Base-by-base conservation (phyloP, 768 basidiomycete genomes). In the Termitomyces bulborhizus region DNA sequence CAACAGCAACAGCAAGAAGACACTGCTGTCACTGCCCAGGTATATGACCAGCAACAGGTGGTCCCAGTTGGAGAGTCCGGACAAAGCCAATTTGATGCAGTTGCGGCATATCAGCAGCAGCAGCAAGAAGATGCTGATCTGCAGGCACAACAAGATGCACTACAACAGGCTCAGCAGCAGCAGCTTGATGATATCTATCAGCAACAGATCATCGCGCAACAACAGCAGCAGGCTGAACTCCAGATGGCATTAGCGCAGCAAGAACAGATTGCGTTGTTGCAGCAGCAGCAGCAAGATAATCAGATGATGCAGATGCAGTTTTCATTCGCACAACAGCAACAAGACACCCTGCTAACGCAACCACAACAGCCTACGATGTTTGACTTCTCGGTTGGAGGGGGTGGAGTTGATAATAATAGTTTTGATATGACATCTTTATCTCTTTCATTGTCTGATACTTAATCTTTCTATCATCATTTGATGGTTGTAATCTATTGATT, bases 121-220 rank as follows among this genome's bases (percentile, higher is more conserved):
- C 29, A 31, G 8, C 21, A 43, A 43, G 2, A 43, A 26, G 12
- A 15, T 26, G 5, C 32, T 21, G 47, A 5, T 21, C 7, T 49
- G 18, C 57, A 59, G 24, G 47, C 51, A 6, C 56, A 56, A 16
- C 58, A 62, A 44, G 40, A 55, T n/a, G 51, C 44, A 4, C 50
- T 50, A 4, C 48, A 50, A 24, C 54, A 55, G 21, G n/a, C 12
- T 16, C 56, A 62, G 54, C 56, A 62, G 32, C 58, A 65, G 45
- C 58, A 61, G 34, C 41, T 40, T 29, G 41, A 57, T 31, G 49
- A 39, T 7, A 48, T 54, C 1, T 53, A 51, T 29, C 56, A 60
- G 34, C 59, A 57, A 47, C 43, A 44, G 5, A 4, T 15, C 26
- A 40, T 45, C 36, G 51, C 46, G 27, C 58, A 56, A 34, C 27